These are phyloP conservation scores for Suillus subalutaceus DNA, from an alignment of 768 basidiomycete species.

Conservation along the genomic window DNA sequence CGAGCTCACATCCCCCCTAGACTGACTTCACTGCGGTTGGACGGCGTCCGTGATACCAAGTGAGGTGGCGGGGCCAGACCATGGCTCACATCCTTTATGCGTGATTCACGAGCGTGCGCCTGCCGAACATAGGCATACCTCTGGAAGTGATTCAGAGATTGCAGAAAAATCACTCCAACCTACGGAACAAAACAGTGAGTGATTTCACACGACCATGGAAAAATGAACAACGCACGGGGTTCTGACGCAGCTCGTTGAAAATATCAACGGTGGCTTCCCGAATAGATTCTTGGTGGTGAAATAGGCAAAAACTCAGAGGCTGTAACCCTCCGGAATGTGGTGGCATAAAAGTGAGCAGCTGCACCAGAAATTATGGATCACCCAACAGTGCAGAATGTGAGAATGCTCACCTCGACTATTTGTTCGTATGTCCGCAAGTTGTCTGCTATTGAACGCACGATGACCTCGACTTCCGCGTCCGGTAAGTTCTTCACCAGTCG, in stretches of 20 bases:
- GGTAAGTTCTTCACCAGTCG: constrained; percentile 71
- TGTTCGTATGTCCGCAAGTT: constrained; percentile 83
- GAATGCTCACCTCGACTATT: constrained; percentile 72
- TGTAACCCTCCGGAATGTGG: constrained; percentile 82
- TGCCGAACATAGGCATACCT: constrained; percentile 86
- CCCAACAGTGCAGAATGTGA: background rate
- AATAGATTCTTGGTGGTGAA: constrained; percentile 81
- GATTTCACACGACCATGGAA: constrained; percentile 10
- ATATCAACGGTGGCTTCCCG: constrained; percentile 83
- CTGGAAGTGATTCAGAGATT: constrained; percentile 86
- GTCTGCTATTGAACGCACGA: constrained; percentile 74
- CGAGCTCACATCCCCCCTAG: constrained; percentile 35
- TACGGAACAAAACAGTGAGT: constrained; percentile 31
- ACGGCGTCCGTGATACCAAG: constrained; percentile 41
- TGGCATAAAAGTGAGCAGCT: constrained; percentile 83
- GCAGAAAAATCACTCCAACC: constrained; percentile 80
- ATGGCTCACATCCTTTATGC: constrained; percentile 35
- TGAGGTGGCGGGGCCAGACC: constrained; percentile 38
- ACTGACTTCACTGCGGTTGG: constrained; percentile 50
- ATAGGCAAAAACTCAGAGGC: constrained; percentile 86
- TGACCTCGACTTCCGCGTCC: constrained; percentile 73
- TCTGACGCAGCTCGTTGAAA: constrained; percentile 75
- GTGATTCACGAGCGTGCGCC: constrained; percentile 65
- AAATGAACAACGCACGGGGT: constrained; percentile 59
- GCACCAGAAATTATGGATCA: background rate